Evolutionary conservation across 352 stramenopile species (phyloP).

Genomic region (Thalassiosira delicatula): DNA sequence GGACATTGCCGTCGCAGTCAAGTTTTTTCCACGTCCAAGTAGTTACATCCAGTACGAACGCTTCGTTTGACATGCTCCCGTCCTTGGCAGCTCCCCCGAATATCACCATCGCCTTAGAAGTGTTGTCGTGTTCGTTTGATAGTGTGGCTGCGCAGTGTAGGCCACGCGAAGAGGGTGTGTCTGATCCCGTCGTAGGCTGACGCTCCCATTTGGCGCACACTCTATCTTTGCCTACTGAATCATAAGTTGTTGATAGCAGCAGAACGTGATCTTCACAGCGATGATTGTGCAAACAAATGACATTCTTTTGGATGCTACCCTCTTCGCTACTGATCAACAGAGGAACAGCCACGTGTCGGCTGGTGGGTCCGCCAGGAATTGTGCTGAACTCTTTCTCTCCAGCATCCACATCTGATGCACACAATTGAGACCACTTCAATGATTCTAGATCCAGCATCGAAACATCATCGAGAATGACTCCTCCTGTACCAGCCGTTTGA

Average conservation of each 20-base stretch:
- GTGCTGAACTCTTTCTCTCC: background rate
- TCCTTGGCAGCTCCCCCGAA: conserved; percentile 77
- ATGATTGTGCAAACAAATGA: conserved; percentile 76
- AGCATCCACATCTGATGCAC: background rate
- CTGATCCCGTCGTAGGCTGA: conserved; percentile 62
- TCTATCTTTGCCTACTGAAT: conserved; percentile 13
- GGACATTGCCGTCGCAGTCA: conserved; percentile 25
- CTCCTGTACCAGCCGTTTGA: conserved; percentile 67
- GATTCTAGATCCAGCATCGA: conserved; percentile 47
- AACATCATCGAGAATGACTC: conserved; percentile 76
- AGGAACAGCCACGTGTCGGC: conserved; percentile 69
- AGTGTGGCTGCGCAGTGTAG: conserved; percentile 66
- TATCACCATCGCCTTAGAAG: conserved; percentile 50
- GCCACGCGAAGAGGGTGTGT: conserved; percentile 65
- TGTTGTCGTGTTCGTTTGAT: conserved; percentile 4
- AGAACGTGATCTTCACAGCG: conserved; percentile 72
- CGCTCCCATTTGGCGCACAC: conserved; percentile 33
- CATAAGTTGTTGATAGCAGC: conserved; percentile 56
- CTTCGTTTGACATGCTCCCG: conserved; percentile 78
- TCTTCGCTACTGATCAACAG: conserved; percentile 20
- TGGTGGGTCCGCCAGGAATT: conserved; percentile 69
- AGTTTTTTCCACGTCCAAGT: conserved; percentile 76
- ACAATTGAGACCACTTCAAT: conserved; percentile 27
- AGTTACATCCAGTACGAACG: conserved; percentile 70
- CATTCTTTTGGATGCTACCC: conserved; percentile 13